These are phyloP conservation scores for Xylaria intraflava DNA, from an alignment of 495 filamentous ascomycete species.

Conservation along the genomic window DNA sequence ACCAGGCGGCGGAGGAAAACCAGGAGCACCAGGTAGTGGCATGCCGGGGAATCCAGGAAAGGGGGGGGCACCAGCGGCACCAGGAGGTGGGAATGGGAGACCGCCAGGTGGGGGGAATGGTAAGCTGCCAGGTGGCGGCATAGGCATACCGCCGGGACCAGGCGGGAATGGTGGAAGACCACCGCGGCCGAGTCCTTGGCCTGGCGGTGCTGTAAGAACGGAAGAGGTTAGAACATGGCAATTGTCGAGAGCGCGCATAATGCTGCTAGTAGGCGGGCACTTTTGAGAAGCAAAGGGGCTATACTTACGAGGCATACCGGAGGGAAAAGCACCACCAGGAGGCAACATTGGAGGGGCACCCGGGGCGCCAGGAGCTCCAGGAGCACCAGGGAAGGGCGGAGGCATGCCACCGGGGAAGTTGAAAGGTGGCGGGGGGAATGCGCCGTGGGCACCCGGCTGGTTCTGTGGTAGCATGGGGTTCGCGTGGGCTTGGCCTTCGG, in stretches of 20 bases:
- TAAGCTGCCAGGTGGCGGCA: constrained; percentile 44
- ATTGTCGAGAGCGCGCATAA: neutral
- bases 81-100: constrained; percentile 19
- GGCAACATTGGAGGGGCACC: constrained; percentile 26
- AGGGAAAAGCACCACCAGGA: constrained; percentile 22
- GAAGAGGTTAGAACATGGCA: constrained; percentile 4
- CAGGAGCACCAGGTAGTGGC: constrained; percentile 11
- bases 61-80: constrained; percentile 17
- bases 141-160: constrained; percentile 34
- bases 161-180: constrained; percentile 62
- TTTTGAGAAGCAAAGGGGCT: neutral
- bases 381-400: constrained; percentile 34
- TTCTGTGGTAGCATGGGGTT: constrained; percentile 74
- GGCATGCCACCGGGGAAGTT: constrained; percentile 29
- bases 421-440: constrained; percentile 23
- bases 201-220: constrained; percentile 40
- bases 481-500: constrained; percentile 77
- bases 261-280: neutral
- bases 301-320: constrained; percentile 29
- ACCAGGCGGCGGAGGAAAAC: constrained; percentile 31
- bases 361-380: constrained; percentile 32
- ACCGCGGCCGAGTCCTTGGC: constrained; percentile 44
- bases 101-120: constrained; percentile 55
- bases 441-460: constrained; percentile 48
- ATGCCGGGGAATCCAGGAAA: constrained; percentile 22